Percentiles rank a stretch among this genome's conserved stretches.
phyloP scores from a whole-genome alignment of 2,329 filamentous ascomycete species.

The Colletotrichum sp. region DNA sequence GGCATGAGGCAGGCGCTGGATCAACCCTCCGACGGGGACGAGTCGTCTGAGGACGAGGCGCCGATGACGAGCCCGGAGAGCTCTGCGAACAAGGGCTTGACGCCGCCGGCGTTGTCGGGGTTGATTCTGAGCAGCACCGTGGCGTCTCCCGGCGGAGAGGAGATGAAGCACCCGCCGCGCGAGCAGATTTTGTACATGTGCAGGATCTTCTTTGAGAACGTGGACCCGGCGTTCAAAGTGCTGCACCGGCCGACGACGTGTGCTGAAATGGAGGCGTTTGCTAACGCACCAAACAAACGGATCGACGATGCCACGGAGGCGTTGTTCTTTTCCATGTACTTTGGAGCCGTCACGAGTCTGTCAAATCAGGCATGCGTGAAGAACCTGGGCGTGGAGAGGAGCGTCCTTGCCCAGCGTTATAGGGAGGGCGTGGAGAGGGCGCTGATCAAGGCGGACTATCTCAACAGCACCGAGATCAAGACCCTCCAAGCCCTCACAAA shows the following conservation, averaged over 20 bases:
- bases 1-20: constrained; percentile 49
- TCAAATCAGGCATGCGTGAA: constrained; percentile 31
- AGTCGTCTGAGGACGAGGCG: constrained; percentile 32
- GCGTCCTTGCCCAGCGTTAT: constrained; percentile 34
- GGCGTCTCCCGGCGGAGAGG: background rate
- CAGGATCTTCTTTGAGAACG: constrained; percentile 41
- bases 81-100: constrained; percentile 21
- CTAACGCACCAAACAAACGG: constrained; percentile 25
- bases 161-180: constrained; percentile 37
- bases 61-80: constrained; percentile 37
- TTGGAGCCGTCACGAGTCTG: constrained; percentile 42
- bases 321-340: constrained; percentile 49
- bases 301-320: constrained; percentile 33
- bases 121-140: constrained; percentile 21
- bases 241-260: constrained; percentile 46
- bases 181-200: constrained; percentile 42
- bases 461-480: constrained; percentile 43
- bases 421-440: constrained; percentile 40
- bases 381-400: constrained; percentile 38
- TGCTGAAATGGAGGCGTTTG: constrained; percentile 30
- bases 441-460: constrained; percentile 47
- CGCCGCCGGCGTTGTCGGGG: constrained; percentile 28
- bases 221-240: constrained; percentile 50
- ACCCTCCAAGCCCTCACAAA: constrained; percentile 46
- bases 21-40: constrained; percentile 44